Conservation (phyloP, 2,329 filamentous ascomycete species). For the Sclerotiophoma versabilis region DNA sequence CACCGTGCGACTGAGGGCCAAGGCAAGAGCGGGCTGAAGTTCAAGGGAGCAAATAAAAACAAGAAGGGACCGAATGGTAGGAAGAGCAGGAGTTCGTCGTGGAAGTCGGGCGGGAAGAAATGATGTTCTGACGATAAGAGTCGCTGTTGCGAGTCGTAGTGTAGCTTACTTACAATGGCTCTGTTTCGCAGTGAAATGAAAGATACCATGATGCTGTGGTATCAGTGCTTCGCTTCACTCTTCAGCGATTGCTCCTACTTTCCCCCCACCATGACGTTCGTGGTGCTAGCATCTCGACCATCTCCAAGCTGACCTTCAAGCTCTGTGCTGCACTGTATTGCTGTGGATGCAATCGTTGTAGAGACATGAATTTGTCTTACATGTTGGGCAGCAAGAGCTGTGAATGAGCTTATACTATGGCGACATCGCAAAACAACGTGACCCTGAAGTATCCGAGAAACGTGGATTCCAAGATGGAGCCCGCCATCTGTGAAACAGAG, state of each 20-base stretch:
- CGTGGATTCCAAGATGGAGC: neutral
- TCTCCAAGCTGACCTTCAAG: neutral
- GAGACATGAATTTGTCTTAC: neutral
- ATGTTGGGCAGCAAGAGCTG: conserved; percentile 7
- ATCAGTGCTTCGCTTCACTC: neutral
- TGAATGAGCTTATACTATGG: neutral
- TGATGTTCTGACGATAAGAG: neutral
- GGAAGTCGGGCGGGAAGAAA: conserved; percentile 47
- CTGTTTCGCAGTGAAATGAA: neutral
- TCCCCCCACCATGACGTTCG: too few relatives aligned
- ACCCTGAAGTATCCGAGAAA: neutral
- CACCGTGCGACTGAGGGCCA: conserved; percentile 73
- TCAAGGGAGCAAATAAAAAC: conserved; percentile 62
- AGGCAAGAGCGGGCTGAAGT: conserved; percentile 68
- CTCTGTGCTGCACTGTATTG: neutral
- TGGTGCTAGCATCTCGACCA: too few relatives aligned
- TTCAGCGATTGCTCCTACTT: neutral
- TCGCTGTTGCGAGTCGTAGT: neutral
- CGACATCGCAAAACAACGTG: too few relatives aligned
- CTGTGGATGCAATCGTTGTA: neutral
- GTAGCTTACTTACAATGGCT: too few relatives aligned
- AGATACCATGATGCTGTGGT: neutral
- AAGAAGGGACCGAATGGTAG: conserved; percentile 54
- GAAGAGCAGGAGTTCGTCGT: conserved; percentile 54
- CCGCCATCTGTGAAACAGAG: conserved; percentile 6